These are phyloP conservation scores for Zoysia japonica DNA, from an alignment of 176 grass and related monocot genomes.

Conservation along the genomic window DNA sequence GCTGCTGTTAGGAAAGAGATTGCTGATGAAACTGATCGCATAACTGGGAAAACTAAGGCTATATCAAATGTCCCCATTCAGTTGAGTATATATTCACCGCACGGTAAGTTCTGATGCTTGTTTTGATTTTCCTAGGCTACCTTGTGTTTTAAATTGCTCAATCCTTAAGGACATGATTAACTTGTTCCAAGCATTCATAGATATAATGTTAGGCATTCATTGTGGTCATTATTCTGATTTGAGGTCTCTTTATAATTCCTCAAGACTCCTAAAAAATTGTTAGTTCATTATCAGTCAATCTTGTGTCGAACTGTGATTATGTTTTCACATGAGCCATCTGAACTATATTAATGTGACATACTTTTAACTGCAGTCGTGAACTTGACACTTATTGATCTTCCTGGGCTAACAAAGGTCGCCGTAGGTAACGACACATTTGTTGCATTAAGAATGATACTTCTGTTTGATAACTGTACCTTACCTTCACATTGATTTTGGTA, in stretches of 20 bases:
- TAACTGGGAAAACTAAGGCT: constrained; percentile 95
- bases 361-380: constrained; percentile 84
- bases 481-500: constrained; percentile 8
- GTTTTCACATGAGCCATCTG: constrained; percentile 32
- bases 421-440: constrained; percentile 62
- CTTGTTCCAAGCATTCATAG: not conserved
- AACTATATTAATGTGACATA: constrained; percentile 35
- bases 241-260: not conserved
- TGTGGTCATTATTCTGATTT: not conserved
- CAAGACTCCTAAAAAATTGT: not conserved
- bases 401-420: constrained; percentile 96
- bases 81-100: constrained; percentile 97
- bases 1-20: constrained; percentile 98
- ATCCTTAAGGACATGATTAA: not conserved
- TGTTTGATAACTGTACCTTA: not conserved
- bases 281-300: not conserved
- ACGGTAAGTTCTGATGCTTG: constrained; percentile 58
- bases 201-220: not conserved
- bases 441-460: not conserved
- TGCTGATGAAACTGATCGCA: constrained; percentile 92
- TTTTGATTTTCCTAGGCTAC: not conserved
- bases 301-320: constrained; percentile 12
- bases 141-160: not conserved
- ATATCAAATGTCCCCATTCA: constrained; percentile 99
- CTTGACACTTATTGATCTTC: constrained; percentile 98